Evolutionary conservation across 177 flowering plant genomes (phyloP).

Genomic region (Telopea speciosissima): DNA sequence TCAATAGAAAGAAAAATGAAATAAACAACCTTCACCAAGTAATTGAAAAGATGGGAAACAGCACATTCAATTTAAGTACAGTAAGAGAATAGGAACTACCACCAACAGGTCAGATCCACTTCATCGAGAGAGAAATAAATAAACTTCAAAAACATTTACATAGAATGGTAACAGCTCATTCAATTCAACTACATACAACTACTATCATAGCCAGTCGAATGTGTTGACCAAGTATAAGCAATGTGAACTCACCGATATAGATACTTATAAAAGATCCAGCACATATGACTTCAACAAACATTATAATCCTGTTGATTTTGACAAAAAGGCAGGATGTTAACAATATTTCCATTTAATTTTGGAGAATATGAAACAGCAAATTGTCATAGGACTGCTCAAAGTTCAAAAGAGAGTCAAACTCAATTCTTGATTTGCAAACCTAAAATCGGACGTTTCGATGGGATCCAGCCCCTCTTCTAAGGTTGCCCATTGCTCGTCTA

Average conservation of each 20-base stretch:
- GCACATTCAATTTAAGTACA: too few species aligned
- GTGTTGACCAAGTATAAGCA: background rate
- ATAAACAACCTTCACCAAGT: too few species aligned
- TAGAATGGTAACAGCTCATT: background rate
- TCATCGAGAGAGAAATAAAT: background rate
- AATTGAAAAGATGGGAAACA: too few species aligned
- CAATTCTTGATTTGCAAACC: background rate
- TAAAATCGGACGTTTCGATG: too few species aligned
- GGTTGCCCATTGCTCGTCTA: too few species aligned
- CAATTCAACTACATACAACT: background rate
- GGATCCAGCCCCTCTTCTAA: too few species aligned
- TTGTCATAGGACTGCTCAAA: background rate
- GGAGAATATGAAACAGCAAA: background rate
- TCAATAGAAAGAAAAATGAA: too few species aligned
- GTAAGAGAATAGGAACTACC: too few species aligned
- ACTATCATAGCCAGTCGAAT: background rate
- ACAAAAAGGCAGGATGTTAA: constrained; percentile 3
- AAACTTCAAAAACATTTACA: background rate
- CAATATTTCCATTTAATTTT: background rate
- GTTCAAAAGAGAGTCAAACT: background rate
- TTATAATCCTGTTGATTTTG: constrained; percentile 67
- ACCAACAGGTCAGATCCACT: too few species aligned
- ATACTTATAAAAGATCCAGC: constrained; percentile 82
- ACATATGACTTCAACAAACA: constrained; percentile 75
- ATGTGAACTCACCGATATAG: constrained; percentile 68